Conservation (phyloP, 257 asterid genomes). For the Solanum pimpinellifolium region DNA sequence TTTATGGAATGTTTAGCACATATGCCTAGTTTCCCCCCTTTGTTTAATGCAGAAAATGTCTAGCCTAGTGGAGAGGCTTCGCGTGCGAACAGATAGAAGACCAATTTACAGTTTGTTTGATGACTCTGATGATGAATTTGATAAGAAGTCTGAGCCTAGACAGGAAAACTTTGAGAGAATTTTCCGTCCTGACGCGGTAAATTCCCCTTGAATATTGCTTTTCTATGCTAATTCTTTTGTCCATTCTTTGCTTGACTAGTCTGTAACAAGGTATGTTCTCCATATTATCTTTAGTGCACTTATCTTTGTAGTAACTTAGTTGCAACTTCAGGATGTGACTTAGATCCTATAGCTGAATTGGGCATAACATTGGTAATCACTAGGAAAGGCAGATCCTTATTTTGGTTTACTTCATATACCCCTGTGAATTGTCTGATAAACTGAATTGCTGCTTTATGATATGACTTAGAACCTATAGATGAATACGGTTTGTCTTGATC, state of each 20-base stretch:
- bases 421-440: neutral
- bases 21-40: neutral
- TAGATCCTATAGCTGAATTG: neutral
- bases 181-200: constrained; percentile 31
- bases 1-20: neutral
- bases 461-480: neutral
- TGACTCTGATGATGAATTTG: constrained; percentile 76
- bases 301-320: neutral
- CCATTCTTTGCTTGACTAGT: neutral
- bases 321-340: neutral
- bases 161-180: constrained; percentile 22
- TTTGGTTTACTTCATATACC: neutral
- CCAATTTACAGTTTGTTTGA: constrained; percentile 67
- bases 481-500: neutral
- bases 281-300: neutral
- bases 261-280: neutral
- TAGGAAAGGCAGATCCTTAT: neutral
- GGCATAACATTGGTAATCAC: neutral
- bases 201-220: neutral
- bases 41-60: constrained; percentile 19
- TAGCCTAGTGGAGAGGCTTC: constrained; percentile 56
- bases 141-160: constrained; percentile 9
- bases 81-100: constrained; percentile 67
- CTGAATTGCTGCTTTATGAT: neutral
- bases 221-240: neutral